Base-by-base conservation (phyloP, 2,329 filamentous ascomycete genomes). In the Amauroascus verrucosus region DNA sequence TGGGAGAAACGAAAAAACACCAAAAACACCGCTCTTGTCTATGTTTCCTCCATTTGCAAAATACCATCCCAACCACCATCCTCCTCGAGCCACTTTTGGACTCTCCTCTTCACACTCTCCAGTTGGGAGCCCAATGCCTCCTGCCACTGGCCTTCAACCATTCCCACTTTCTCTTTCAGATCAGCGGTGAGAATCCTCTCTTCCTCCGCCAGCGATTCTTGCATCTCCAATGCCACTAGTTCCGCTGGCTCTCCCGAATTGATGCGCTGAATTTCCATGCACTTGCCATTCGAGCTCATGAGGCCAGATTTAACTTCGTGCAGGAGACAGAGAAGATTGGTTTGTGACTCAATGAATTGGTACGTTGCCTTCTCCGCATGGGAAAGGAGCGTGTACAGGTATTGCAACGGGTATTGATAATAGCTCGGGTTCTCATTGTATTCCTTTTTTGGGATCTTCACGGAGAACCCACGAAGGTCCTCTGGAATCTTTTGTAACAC, bases 271-370 rank as follows among this genome's bases (percentile, higher is more conserved):
- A 81, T 79, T 65, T 88, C 84, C 59, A 85, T 75, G 16, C 85
- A 74, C 57, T 81, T 77, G 50, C 81, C 81, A 59, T 82, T 82
- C 6, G 86, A 85, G 45, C 77, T 77, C 64, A 87, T 84, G 1
- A 87, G 82, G 0, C 84, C 84, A 51, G 86, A 87, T 65, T 88
- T 88, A 51, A 95, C 88, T 69, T 96, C 89, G 63, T 96, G 93
- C 54, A 95, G 71, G 35, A 97, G 75, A 64, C 91, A 97, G 22
- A 95, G 76, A 32, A 96, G 75, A 64, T 96, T 96, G 28, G 83
- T 91, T 73, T 97, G 91, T 6, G 83, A 86, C 73, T 97, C 93
- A 63, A 97, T 96, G 70, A 95, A 97, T 67, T 97, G 93, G 64
- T 95, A 94, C 7, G 88, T 91, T 62, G 85, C 90, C 72, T 93